phyloP scores from a whole-genome alignment of 2,329 filamentous ascomycete species.

The Monilinia fructicola region DNA sequence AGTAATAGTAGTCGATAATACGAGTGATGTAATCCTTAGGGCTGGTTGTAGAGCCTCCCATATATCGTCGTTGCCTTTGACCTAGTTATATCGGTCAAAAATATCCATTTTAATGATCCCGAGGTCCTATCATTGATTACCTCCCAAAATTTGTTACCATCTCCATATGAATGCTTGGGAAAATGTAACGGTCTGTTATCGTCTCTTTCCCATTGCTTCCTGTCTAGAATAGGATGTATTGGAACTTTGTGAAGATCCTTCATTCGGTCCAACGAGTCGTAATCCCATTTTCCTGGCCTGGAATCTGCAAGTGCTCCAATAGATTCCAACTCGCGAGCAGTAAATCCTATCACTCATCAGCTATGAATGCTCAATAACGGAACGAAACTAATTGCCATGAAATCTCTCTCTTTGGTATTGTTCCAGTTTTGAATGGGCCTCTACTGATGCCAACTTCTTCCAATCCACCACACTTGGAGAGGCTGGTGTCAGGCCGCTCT shows the following conservation, averaged over 20 bases:
- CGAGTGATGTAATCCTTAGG: background rate
- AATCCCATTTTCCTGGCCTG: background rate
- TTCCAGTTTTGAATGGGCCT: background rate
- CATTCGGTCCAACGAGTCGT: background rate
- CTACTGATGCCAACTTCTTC: background rate
- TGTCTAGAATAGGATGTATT: background rate
- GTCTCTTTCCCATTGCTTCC: background rate
- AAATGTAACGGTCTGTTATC: background rate
- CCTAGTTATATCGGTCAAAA: background rate
- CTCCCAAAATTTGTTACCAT: constrained; percentile 8
- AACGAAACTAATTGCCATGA: background rate
- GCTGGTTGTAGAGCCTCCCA: constrained; percentile 6
- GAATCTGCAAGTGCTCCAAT: background rate
- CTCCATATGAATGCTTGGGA: constrained; percentile 2
- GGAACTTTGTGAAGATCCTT: background rate
- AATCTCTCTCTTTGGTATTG: background rate
- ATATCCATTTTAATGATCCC: background rate
- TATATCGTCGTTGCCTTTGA: constrained; percentile 6
- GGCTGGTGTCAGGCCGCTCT: constrained; percentile 1
- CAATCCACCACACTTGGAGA: constrained; percentile 9
- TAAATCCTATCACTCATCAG: background rate
- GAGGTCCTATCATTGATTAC: background rate
- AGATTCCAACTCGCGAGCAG: background rate
- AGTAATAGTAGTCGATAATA: background rate
- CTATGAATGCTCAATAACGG: too few relatives aligned